Conservation (phyloP, 2,329 filamentous ascomycete genomes). For the Phyllosticta citriasiana region DNA sequence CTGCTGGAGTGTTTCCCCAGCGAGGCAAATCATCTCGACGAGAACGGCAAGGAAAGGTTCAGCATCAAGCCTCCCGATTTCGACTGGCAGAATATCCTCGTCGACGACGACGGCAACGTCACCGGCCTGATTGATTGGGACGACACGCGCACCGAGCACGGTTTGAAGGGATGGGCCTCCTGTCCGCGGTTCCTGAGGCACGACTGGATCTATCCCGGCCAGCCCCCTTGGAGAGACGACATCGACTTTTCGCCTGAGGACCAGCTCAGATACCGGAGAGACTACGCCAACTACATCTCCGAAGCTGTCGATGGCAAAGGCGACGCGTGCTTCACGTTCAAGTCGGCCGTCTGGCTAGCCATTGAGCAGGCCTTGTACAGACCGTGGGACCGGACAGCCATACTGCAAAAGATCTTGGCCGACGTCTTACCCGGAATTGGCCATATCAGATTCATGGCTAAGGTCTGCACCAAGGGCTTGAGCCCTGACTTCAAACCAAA, state of each 20-base stretch:
- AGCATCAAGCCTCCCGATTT: conserved; percentile 7
- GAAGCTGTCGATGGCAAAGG: conserved; percentile 1
- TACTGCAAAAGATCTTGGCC: background rate
- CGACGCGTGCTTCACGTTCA: conserved; percentile 1
- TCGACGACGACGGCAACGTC: conserved; percentile 7
- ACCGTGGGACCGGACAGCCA: background rate
- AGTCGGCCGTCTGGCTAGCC: background rate
- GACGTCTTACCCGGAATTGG: background rate
- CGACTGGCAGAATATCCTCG: conserved; percentile 8
- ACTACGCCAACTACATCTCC: conserved; percentile 7
- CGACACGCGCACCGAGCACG: background rate
- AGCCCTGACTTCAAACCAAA: background rate
- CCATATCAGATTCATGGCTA: background rate
- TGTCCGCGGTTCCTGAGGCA: background rate
- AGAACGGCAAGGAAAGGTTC: background rate
- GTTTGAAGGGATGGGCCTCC: conserved; percentile 7
- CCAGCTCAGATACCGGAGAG: conserved; percentile 1
- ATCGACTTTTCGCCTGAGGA: background rate
- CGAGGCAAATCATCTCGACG: background rate
- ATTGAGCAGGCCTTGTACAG: background rate
- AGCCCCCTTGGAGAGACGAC: background rate
- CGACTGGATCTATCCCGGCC: background rate
- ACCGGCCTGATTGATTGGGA: conserved; percentile 11
- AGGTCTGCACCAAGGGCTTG: background rate
- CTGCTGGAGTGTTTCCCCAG: background rate